Evolutionary conservation across 768 basidiomycete genomes (phyloP).

Genomic region (Collybia mongolica): DNA sequence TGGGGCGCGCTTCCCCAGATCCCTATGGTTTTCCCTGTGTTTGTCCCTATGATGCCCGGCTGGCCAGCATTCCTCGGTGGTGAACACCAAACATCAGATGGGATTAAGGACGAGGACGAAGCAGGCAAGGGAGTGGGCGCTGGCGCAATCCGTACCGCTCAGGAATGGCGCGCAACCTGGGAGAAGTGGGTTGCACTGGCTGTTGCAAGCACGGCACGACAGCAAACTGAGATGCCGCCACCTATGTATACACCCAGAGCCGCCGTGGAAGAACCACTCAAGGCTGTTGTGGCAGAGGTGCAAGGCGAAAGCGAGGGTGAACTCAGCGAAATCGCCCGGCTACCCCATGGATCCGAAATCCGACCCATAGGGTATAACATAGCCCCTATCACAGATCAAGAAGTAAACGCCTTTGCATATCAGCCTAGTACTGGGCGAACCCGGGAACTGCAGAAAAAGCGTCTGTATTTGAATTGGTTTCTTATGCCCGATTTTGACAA

Average conservation of each 20-base stretch:
- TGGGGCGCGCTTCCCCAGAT: conserved; percentile 66
- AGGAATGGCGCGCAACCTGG: conserved; percentile 70
- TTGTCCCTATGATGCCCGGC: conserved; percentile 63
- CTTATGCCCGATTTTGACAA: conserved; percentile 6
- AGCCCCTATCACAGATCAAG: conserved; percentile 56
- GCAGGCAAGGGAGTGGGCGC: conserved; percentile 35
- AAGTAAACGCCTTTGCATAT: conserved; percentile 69
- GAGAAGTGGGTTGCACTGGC: conserved; percentile 73
- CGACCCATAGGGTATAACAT: conserved; percentile 46
- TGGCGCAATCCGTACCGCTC: conserved; percentile 46
- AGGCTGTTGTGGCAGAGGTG: conserved; percentile 7
- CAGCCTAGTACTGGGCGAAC: conserved; percentile 47
- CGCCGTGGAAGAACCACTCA: conserved; percentile 15
- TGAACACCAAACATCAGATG: conserved; percentile 27
- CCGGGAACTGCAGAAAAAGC: conserved; percentile 61
- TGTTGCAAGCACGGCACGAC: conserved; percentile 44
- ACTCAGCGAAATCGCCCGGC: conserved; percentile 12
- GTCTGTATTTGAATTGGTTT: conserved; percentile 38
- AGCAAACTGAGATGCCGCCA: conserved; percentile 53
- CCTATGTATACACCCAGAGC: conserved; percentile 73
- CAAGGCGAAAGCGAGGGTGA: conserved; percentile 12
- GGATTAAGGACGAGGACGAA: conserved; percentile 31
- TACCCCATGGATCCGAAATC: conserved; percentile 28
- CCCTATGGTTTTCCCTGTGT: conserved; percentile 78
- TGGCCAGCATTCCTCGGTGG: conserved; percentile 67